Conservation (phyloP, 495 filamentous ascomycete species). For the Aspergillus incahuasiensis region DNA sequence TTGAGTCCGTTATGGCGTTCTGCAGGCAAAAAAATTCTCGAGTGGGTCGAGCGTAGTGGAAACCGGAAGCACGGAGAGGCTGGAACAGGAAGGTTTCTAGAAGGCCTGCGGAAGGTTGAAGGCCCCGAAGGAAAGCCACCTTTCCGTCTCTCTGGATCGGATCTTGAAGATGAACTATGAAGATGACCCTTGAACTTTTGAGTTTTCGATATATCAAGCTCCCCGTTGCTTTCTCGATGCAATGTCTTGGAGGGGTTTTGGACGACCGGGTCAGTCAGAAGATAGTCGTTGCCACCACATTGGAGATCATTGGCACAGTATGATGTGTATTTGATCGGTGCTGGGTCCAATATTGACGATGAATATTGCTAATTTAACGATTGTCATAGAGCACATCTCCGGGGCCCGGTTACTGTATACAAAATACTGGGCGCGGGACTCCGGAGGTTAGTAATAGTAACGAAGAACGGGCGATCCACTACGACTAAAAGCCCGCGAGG, state of each 20-base stretch:
- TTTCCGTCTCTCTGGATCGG: not conserved
- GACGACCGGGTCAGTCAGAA: not conserved
- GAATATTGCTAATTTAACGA: not conserved
- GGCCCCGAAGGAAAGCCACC: too few species aligned
- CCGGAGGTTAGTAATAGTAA: not conserved
- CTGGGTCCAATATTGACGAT: not conserved
- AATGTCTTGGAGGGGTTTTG: not conserved
- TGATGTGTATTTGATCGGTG: not conserved
- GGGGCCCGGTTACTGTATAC: not conserved
- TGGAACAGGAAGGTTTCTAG: conserved; percentile 7
- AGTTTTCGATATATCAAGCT: not conserved
- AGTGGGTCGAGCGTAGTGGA: conserved; percentile 2
- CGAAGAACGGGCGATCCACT: conserved; percentile 7
- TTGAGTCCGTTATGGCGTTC: not conserved
- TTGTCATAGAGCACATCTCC: not conserved
- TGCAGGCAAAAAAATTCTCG: not conserved
- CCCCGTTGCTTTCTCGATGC: not conserved
- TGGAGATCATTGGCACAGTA: not conserved
- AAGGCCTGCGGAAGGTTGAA: conserved; percentile 1
- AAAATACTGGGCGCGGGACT: not conserved
- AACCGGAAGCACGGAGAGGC: not conserved
- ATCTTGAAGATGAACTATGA: not conserved
- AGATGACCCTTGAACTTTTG: not conserved
- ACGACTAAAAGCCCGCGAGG: conserved; percentile 1
- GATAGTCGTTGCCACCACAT: not conserved